These are phyloP conservation scores for Saksenaea vasiformis DNA, from an alignment of 371 early-diverging fungal species.

Conservation along the genomic window DNA sequence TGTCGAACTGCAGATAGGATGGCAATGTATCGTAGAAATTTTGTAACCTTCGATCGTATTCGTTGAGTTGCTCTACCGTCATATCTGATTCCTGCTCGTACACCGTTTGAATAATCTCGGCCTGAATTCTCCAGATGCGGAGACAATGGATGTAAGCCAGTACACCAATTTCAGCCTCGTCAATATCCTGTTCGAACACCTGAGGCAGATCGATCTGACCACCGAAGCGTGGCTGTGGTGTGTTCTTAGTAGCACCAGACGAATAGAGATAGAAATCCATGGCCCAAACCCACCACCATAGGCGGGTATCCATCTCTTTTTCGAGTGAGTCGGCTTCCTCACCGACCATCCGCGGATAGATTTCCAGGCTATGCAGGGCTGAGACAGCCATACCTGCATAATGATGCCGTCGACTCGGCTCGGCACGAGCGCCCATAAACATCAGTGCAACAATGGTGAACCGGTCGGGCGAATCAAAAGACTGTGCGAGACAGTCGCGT, in stretches of 20 bases:
- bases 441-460: slow-evolving; percentile 34
- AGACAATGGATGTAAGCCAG: slow-evolving; percentile 33
- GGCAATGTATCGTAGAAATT: slow-evolving; percentile 33
- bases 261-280: slow-evolving; percentile 47
- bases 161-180: slow-evolving; percentile 36
- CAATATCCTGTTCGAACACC: slow-evolving; percentile 49
- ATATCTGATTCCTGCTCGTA: slow-evolving; percentile 48
- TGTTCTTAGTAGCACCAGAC: slow-evolving; percentile 35
- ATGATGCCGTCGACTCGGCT: slow-evolving; percentile 33
- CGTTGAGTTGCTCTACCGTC: slow-evolving; percentile 41
- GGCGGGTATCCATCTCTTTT: slow-evolving; percentile 50
- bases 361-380: slow-evolving; percentile 39
- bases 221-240: slow-evolving; percentile 30
- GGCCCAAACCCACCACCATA: slow-evolving; percentile 56
- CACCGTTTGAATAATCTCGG: slow-evolving; percentile 34
- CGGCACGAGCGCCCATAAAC: slow-evolving; percentile 31
- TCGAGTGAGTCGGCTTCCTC: slow-evolving; percentile 39
- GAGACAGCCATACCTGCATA: slow-evolving; percentile 53
- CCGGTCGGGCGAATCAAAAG: slow-evolving; percentile 47
- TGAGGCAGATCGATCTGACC: slow-evolving; percentile 36
- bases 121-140: slow-evolving; percentile 43
- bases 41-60: slow-evolving; percentile 35
- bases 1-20: slow-evolving; percentile 39
- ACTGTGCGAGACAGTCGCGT: slow-evolving; percentile 38
- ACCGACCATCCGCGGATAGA: slow-evolving; percentile 47